A percentile compares a stretch with the other conserved stretches of the same genome.
Conservation (phyloP, 768 basidiomycete species). For the Pilatotrama ljubarskyi region DNA sequence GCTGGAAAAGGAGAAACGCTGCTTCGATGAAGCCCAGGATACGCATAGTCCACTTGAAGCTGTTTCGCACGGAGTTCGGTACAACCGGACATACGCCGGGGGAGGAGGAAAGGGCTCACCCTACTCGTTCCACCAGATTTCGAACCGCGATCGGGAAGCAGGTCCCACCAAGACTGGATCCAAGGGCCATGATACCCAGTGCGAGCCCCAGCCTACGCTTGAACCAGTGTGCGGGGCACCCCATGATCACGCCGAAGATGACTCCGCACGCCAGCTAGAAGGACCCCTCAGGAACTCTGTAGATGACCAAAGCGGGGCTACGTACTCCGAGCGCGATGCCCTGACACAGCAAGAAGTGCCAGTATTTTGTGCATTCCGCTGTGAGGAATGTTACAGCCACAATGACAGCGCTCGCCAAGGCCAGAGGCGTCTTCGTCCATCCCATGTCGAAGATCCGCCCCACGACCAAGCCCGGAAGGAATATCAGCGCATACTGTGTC, state of each 20-base stretch:
- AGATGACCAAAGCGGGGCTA: not conserved
- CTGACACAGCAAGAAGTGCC: conserved; percentile 79
- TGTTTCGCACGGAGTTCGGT: not conserved
- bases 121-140: conserved; percentile 53
- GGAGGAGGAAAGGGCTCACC: conserved; percentile 40
- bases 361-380: conserved; percentile 70
- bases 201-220: conserved; percentile 54
- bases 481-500: conserved; percentile 64
- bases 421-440: conserved; percentile 53
- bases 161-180: conserved; percentile 69
- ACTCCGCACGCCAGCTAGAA: conserved; percentile 43
- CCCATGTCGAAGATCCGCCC: conserved; percentile 78
- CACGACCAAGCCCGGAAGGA: conserved; percentile 59
- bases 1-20: conserved; percentile 36
- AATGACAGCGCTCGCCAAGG: conserved; percentile 49
- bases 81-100: not conserved
- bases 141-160: conserved; percentile 63
- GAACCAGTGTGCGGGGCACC: conserved; percentile 75
- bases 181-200: conserved; percentile 62
- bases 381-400: conserved; percentile 61
- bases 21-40: conserved; percentile 66
- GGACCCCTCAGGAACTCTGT: not conserved
- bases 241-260: conserved; percentile 61
- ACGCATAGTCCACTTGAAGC: conserved; percentile 74
- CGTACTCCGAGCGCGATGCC: conserved; percentile 66